phyloP scores from a whole-genome alignment of 1,284 basidiomycete genomes.

The Sporisorium iseilematis-ciliati region DNA sequence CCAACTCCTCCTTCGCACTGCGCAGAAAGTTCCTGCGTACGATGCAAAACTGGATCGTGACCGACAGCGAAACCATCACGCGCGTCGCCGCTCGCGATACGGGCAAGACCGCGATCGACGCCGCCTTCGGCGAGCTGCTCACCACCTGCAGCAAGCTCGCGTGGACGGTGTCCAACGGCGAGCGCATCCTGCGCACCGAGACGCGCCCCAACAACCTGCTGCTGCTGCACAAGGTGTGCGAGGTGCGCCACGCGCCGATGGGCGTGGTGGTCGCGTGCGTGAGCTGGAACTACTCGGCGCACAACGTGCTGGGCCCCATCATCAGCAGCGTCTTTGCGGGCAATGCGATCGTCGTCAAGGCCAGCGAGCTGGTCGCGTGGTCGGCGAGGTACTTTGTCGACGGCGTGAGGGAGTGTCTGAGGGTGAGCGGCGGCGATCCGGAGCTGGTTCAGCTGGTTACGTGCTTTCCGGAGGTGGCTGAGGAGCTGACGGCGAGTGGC shows the following conservation, averaged over 20 bases:
- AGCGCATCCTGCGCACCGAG: conserved; percentile 51
- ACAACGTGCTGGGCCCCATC: conserved; percentile 93
- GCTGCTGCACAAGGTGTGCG: conserved; percentile 81
- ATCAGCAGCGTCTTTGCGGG: conserved; percentile 90
- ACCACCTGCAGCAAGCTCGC: conserved; percentile 64
- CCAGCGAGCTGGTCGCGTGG: conserved; percentile 71
- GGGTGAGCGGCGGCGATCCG: conserved; percentile 80
- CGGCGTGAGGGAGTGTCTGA: conserved; percentile 63
- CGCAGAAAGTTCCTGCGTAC: conserved; percentile 84
- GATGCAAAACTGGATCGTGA: conserved; percentile 88
- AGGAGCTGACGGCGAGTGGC: conserved; percentile 82
- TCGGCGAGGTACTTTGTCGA: conserved; percentile 74
- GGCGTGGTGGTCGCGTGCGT: conserved; percentile 92
- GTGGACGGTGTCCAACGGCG: conserved; percentile 62
- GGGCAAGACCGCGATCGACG: conserved; percentile 82
- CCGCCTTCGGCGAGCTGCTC: conserved; percentile 72
- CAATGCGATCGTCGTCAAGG: conserved; percentile 90
- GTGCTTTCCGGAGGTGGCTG: conserved; percentile 88
- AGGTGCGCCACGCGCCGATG: conserved; percentile 90
- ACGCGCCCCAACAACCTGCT: conserved; percentile 76
- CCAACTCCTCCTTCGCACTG: conserved; percentile 79
- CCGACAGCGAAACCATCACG: conserved; percentile 86
- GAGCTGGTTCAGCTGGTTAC: conserved; percentile 76
- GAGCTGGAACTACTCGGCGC: conserved; percentile 81
- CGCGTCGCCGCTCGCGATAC: conserved; percentile 93